Percentiles rank a stretch among this genome's conserved stretches.
These are phyloP conservation scores for Lonicera japonica DNA, from an alignment of 129 eudicot species.

Conservation along the genomic window DNA sequence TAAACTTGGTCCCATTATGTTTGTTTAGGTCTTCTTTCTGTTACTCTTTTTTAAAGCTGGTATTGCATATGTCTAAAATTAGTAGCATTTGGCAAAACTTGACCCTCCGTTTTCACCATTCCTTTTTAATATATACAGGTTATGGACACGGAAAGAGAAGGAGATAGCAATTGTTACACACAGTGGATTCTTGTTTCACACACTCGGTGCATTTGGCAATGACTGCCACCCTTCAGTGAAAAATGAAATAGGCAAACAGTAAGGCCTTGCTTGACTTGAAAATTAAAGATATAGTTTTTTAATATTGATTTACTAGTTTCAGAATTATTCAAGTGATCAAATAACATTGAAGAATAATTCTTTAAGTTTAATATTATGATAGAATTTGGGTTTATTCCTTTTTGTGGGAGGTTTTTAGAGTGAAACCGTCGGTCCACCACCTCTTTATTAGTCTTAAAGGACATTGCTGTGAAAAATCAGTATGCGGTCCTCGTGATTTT, in stretches of 20 bases:
- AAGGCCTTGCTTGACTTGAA: constrained; percentile 22
- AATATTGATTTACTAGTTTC: not conserved
- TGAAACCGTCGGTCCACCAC: too few species aligned
- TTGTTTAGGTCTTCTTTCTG: not conserved
- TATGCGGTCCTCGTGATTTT: too few species aligned
- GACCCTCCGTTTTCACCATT: constrained; percentile 1
- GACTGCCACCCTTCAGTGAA: constrained; percentile 62
- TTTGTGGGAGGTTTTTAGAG: too few species aligned
- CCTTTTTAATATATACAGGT: constrained; percentile 34
- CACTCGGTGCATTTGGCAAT: constrained; percentile 57
- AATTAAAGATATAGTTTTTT: too few species aligned
- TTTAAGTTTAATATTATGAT: too few species aligned
- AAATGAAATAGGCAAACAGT: constrained; percentile 79
- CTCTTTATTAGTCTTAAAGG: too few species aligned
- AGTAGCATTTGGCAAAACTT: not conserved
- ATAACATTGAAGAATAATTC: not conserved
- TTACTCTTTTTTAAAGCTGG: not conserved
- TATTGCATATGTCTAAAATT: not conserved
- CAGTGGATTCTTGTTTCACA: constrained; percentile 91
- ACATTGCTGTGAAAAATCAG: too few species aligned
- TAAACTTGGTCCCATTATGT: not conserved
- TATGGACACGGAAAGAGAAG: constrained; percentile 79
- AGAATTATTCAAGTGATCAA: not conserved
- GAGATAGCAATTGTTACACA: constrained; percentile 95
- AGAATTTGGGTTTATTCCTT: too few species aligned